Evolutionary conservation across 2,329 filamentous ascomycete genomes (phyloP).

Genomic region (Penicillium janthinellum): DNA sequence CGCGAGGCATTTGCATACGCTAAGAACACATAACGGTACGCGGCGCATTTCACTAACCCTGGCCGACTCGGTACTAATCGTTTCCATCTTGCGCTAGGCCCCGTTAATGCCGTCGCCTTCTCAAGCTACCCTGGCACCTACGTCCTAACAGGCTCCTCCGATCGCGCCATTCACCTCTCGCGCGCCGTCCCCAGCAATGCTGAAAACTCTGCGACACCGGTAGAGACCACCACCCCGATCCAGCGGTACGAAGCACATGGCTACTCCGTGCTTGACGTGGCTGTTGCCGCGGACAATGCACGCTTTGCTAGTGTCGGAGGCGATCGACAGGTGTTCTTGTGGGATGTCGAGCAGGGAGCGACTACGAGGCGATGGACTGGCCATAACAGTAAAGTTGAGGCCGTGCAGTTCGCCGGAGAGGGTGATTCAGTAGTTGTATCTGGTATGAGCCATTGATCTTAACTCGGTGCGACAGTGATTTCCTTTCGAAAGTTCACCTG

Average conservation of each 20-base stretch:
- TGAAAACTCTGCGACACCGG: constrained; percentile 32
- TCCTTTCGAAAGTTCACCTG: neutral
- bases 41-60: neutral
- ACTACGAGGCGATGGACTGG: constrained; percentile 75
- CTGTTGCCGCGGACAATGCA: constrained; percentile 73
- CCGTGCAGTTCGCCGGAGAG: constrained; percentile 75
- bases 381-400: constrained; percentile 74
- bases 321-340: constrained; percentile 87
- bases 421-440: constrained; percentile 72
- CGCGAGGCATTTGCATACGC: constrained; percentile 43
- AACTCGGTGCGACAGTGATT: neutral
- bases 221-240: constrained; percentile 61
- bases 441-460: constrained; percentile 35
- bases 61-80: neutral
- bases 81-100: constrained; percentile 51
- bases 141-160: constrained; percentile 81
- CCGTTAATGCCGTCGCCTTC: constrained; percentile 72
- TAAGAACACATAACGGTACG: constrained; percentile 49
- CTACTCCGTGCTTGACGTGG: constrained; percentile 84
- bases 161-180: constrained; percentile 83
- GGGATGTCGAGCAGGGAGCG: constrained; percentile 83
- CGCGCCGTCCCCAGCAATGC: constrained; percentile 57
- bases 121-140: constrained; percentile 73
- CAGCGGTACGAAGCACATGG: constrained; percentile 89
- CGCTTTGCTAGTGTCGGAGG: constrained; percentile 86